Evolutionary conservation across 108 stramenopile species (phyloP).

Genomic region (Nitzschia sp.): DNA sequence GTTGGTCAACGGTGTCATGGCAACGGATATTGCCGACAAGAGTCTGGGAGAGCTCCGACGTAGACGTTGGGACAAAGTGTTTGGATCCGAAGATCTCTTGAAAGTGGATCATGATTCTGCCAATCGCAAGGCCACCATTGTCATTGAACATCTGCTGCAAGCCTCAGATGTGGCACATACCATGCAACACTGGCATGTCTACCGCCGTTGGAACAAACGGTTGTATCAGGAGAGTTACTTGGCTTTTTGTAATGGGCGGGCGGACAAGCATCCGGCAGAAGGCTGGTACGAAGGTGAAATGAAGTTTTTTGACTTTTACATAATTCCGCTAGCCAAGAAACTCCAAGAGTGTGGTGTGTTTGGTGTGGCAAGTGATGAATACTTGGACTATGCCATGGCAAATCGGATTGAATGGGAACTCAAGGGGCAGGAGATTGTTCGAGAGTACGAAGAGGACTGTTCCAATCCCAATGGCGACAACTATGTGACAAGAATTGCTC

Average conservation of each 20-base stretch:
- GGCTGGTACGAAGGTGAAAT: slow-evolving; percentile 46
- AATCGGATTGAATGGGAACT: slow-evolving; percentile 5
- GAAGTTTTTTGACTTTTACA: slow-evolving; percentile 47
- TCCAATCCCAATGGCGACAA: no score
- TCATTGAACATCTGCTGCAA: slow-evolving; percentile 48
- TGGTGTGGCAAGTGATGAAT: slow-evolving; percentile 35
- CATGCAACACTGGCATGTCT: slow-evolving; percentile 47
- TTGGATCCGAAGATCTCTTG: slow-evolving; percentile 2
- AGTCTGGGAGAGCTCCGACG: background rate
- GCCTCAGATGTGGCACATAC: slow-evolving; percentile 50
- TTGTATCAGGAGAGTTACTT: slow-evolving; percentile 37
- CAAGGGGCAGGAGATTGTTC: background rate
- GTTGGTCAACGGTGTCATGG: slow-evolving; percentile 17
- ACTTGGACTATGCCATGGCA: slow-evolving; percentile 22
- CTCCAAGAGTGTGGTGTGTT: slow-evolving; percentile 46
- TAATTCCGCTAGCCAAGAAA: slow-evolving; percentile 52
- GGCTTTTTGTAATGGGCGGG: slow-evolving; percentile 25
- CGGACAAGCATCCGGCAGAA: slow-evolving; percentile 21
- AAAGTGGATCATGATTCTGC: background rate
- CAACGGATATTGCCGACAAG: slow-evolving; percentile 26
- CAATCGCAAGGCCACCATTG: slow-evolving; percentile 40
- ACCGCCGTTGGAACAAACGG: slow-evolving; percentile 43
- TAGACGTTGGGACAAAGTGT: slow-evolving; percentile 19
- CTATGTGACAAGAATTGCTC: no score
- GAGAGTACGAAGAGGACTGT: background rate